Conservation (phyloP, 1,139 yeast genomes). For the Candida sp. region DNA sequence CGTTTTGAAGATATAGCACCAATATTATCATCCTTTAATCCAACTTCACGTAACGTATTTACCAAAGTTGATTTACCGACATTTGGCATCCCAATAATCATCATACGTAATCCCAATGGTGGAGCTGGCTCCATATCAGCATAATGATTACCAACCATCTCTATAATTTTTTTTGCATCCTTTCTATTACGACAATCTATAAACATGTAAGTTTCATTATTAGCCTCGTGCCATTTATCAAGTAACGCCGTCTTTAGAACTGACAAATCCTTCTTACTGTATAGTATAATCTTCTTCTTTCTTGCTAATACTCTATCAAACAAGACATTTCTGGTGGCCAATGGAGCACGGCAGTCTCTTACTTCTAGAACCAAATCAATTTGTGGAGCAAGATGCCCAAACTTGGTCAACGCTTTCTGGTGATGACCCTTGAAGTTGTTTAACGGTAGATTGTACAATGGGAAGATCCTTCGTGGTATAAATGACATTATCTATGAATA, state of each 20-base stretch:
- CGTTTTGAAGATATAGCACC: constrained; percentile 28
- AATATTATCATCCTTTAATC: constrained; percentile 18
- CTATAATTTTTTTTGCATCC: constrained; percentile 53
- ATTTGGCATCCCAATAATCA: constrained; percentile 95
- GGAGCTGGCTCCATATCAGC: constrained; percentile 57
- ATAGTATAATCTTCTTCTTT: constrained; percentile 58
- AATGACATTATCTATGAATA: constrained; percentile 29
- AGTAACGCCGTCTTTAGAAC: constrained; percentile 30
- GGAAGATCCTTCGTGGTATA: constrained; percentile 50
- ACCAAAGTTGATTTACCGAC: constrained; percentile 96
- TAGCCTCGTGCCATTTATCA: constrained; percentile 49
- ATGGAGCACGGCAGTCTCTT: constrained; percentile 86
- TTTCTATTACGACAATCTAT: constrained; percentile 54
- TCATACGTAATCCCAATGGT: constrained; percentile 74
- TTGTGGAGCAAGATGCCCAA: constrained; percentile 73
- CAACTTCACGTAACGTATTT: constrained; percentile 65
- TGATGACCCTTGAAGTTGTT: constrained; percentile 94
- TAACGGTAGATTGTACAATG: constrained; percentile 63
- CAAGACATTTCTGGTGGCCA: constrained; percentile 78
- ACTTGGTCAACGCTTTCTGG: constrained; percentile 67
- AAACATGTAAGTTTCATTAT: constrained; percentile 52
- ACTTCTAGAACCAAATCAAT: constrained; percentile 80
- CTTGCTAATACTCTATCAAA: constrained; percentile 64
- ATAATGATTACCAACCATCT: constrained; percentile 43
- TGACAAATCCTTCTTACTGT: constrained; percentile 64